These are phyloP conservation scores for Solanum chacoense DNA, from an alignment of 305 asterid genomes.

Conservation along the genomic window DNA sequence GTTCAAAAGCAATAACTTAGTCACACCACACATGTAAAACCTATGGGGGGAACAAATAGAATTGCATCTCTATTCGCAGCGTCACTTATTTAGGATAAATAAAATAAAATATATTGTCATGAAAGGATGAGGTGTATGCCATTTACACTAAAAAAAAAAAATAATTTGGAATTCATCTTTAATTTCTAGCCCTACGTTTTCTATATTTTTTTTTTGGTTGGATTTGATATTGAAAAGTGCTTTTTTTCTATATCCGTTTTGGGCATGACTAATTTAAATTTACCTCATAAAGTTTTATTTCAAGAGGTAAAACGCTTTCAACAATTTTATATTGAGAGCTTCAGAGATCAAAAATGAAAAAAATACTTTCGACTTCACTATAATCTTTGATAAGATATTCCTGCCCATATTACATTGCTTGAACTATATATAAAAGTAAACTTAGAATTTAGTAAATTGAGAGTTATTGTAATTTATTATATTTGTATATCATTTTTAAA, in stretches of 20 bases:
- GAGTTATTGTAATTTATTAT: background rate
- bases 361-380: background rate
- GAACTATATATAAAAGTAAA: background rate
- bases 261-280: background rate
- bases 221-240: background rate
- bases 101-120: background rate
- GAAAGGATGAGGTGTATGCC: background rate
- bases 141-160: background rate
- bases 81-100: background rate
- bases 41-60: background rate
- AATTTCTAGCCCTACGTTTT: background rate
- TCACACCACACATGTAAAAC: background rate
- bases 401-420: background rate
- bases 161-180: background rate
- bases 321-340: background rate
- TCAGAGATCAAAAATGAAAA: no score
- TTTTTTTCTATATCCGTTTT: background rate
- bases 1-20: background rate
- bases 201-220: background rate
- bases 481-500: background rate
- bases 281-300: rapidly evolving
- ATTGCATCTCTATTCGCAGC: background rate
- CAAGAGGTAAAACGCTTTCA: background rate
- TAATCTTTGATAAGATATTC: background rate
- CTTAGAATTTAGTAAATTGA: background rate